These are phyloP conservation scores for Hortaea sp. DNA, from an alignment of 2,329 filamentous ascomycete species.

Conservation along the genomic window DNA sequence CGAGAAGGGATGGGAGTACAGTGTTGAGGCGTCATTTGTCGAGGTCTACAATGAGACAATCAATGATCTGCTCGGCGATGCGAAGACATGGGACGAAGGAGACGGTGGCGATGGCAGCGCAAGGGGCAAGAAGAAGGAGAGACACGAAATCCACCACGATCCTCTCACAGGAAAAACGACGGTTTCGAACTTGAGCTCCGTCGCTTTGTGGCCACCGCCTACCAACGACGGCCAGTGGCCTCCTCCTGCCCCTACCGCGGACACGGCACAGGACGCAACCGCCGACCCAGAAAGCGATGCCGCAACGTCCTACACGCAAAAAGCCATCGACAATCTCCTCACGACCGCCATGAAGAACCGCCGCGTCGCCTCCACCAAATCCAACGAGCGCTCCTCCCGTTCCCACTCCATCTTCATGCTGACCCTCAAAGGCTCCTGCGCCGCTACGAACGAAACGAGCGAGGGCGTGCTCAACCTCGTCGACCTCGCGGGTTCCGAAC, in stretches of 20 bases:
- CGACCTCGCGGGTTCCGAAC: constrained; percentile 86
- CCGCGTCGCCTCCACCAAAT: constrained; percentile 91
- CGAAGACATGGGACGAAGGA: constrained; percentile 51
- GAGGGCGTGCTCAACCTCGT: constrained; percentile 94
- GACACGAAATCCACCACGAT: constrained; percentile 84
- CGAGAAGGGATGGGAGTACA: constrained; percentile 90
- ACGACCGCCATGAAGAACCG: constrained; percentile 74
- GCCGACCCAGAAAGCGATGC: not conserved
- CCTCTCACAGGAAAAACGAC: constrained; percentile 69
- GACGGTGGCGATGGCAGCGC: constrained; percentile 18
- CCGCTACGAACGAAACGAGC: constrained; percentile 68
- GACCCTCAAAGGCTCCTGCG: constrained; percentile 55
- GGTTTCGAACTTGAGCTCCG: constrained; percentile 69
- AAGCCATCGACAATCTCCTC: constrained; percentile 35
- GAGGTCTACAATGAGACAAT: constrained; percentile 98
- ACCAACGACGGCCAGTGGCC: constrained; percentile 47
- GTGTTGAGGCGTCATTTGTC: constrained; percentile 88
- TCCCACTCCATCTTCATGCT: constrained; percentile 96
- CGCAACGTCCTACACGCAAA: constrained; percentile 16
- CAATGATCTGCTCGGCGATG: constrained; percentile 72
- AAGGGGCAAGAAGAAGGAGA: constrained; percentile 49
- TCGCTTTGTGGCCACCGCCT: constrained; percentile 65
- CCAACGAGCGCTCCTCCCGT: constrained; percentile 87
- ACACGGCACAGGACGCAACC: not conserved
- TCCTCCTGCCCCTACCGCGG: constrained; percentile 11